Percentiles rank a stretch among this genome's conserved stretches.
Evolutionary conservation across 768 basidiomycete genomes (phyloP).

Genomic region (Pholiota microspora): DNA sequence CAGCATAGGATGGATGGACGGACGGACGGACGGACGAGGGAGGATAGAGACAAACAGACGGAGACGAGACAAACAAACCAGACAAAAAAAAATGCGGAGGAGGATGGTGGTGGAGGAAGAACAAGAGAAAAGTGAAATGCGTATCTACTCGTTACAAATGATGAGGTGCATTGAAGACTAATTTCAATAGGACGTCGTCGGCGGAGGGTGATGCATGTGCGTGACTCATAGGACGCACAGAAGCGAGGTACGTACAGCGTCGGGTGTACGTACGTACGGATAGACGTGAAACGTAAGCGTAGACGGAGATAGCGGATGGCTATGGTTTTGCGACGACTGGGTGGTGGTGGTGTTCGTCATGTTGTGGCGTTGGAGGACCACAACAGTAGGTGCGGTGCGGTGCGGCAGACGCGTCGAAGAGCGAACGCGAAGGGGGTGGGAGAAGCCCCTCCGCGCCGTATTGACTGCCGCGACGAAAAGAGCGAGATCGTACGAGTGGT

Average conservation of each 20-base stretch:
- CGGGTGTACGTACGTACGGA: too few relatives aligned
- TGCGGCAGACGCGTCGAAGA: neutral
- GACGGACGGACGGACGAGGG: too few relatives aligned
- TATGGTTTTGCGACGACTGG: too few relatives aligned
- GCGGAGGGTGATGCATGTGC: neutral
- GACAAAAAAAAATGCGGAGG: neutral
- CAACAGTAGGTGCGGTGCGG: too few relatives aligned
- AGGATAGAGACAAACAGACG: too few relatives aligned
- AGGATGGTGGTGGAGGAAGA: constrained; percentile 25
- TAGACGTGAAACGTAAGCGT: too few relatives aligned
- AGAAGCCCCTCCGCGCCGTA: neutral
- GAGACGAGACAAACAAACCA: neutral
- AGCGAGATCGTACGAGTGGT: neutral
- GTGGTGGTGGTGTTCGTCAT: too few relatives aligned
- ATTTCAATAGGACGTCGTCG: neutral
- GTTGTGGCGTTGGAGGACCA: too few relatives aligned
- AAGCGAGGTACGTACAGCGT: too few relatives aligned
- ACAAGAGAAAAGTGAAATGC: constrained; percentile 38
- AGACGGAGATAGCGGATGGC: too few relatives aligned
- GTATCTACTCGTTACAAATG: constrained; percentile 72
- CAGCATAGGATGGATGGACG: constrained; percentile 19
- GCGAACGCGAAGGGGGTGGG: neutral
- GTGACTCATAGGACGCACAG: too few relatives aligned
- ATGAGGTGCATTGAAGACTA: constrained; percentile 15
- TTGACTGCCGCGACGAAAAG: neutral